phyloP scores from a whole-genome alignment of 2,329 filamentous ascomycete genomes.

The Tolypocladium sp. region DNA sequence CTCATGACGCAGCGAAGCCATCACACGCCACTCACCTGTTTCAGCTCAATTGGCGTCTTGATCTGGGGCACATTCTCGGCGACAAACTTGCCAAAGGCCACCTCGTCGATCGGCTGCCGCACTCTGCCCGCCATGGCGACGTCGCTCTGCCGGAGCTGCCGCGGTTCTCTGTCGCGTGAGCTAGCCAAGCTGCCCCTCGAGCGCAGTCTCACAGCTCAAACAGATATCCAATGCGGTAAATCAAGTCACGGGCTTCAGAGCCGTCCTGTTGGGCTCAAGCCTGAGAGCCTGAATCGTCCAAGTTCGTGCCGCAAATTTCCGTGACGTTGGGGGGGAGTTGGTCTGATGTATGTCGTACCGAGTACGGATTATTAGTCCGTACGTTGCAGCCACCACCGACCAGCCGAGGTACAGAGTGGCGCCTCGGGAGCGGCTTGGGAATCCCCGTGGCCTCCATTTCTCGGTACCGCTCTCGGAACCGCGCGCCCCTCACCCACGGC shows the following conservation, averaged over 20 bases:
- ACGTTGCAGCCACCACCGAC: not conserved
- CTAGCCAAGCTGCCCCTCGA: not conserved
- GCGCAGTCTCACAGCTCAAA: not conserved
- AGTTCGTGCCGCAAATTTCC: not conserved
- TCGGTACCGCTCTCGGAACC: not conserved
- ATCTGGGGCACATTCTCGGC: slow-evolving; percentile 72
- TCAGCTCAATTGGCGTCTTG: slow-evolving; percentile 72
- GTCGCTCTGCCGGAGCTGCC: not conserved
- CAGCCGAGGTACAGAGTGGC: slow-evolving; percentile 1
- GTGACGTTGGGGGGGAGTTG: not conserved
- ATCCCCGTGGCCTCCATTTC: not conserved
- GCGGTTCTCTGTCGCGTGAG: not conserved
- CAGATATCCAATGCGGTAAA: not conserved
- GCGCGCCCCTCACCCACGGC: not conserved
- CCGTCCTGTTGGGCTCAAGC: not conserved
- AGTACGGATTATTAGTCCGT: too few species aligned
- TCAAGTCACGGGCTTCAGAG: not conserved
- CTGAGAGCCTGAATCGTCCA: not conserved
- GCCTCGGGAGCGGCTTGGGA: not conserved
- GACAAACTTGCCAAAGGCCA: slow-evolving; percentile 72
- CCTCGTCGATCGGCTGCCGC: slow-evolving; percentile 81
- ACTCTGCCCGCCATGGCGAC: slow-evolving; percentile 71
- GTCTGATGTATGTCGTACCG: not conserved
- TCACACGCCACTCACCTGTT: slow-evolving; percentile 55
- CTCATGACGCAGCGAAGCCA: not conserved